Evolutionary conservation across 2,329 filamentous ascomycete species (phyloP).

Genomic region (Beauveria varroae): DNA sequence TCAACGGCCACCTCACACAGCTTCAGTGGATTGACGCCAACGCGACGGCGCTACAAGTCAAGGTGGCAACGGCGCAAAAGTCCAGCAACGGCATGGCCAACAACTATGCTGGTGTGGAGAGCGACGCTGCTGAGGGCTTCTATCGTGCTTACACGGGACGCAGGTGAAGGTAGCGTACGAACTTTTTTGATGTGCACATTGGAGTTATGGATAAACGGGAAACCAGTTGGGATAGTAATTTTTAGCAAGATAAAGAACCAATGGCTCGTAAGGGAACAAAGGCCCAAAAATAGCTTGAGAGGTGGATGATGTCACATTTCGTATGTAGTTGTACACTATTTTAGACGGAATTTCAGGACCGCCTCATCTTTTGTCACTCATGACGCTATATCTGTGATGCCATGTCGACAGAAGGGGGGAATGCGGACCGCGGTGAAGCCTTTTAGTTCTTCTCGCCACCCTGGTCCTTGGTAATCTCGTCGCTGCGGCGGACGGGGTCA

Average conservation of each 20-base stretch:
- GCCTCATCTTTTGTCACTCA: not conserved
- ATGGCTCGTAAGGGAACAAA: not conserved
- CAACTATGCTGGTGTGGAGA: slow-evolving; percentile 53
- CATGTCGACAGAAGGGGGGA: not conserved
- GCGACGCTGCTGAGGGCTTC: slow-evolving; percentile 77
- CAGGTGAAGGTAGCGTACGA: slow-evolving; percentile 34
- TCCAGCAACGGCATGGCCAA: slow-evolving; percentile 56
- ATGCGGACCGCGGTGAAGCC: not conserved
- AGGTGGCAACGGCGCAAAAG: slow-evolving; percentile 77
- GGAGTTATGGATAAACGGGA: slow-evolving; percentile 6
- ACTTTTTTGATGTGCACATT: slow-evolving; percentile 11
- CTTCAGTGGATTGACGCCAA: slow-evolving; percentile 90
- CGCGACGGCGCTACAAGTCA: slow-evolving; percentile 70
- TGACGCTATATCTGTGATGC: not conserved
- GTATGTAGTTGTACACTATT: slow-evolving; percentile 33
- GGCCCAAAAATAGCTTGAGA: slow-evolving; percentile 2
- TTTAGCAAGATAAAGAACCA: not conserved
- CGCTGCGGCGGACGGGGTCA: slow-evolving; percentile 38
- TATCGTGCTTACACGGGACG: slow-evolving; percentile 81
- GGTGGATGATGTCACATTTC: slow-evolving; percentile 14
- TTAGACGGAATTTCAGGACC: slow-evolving; percentile 19
- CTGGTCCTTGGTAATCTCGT: slow-evolving; percentile 68
- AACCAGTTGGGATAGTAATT: slow-evolving; percentile 7
- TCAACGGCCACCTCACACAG: slow-evolving; percentile 87
- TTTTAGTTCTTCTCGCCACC: slow-evolving; percentile 60